Percentiles rank a stretch among this genome's conserved stretches.
Conservation (phyloP, 2,329 filamentous ascomycete species). For the Dryadomyces quercivorus region DNA sequence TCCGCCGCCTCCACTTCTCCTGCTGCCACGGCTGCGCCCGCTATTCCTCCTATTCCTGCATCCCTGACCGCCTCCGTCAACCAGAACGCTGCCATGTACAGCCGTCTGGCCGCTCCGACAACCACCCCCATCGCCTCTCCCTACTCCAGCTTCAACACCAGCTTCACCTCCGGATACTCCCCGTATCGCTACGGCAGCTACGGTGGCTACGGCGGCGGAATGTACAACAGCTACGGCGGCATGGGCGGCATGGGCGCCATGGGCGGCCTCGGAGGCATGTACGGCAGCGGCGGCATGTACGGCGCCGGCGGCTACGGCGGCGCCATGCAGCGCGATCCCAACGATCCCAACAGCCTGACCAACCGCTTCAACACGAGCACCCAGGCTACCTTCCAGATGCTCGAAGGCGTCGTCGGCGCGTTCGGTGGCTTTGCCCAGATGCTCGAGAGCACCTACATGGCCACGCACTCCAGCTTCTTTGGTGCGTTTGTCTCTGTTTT, state of each 20-base stretch:
- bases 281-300: conserved; percentile 30
- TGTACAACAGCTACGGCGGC: conserved; percentile 39
- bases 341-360: conserved; percentile 89
- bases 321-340: conserved; percentile 47
- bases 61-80: conserved; percentile 71
- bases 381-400: conserved; percentile 93
- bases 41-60: conserved; percentile 69
- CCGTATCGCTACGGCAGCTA: conserved; percentile 36
- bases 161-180: conserved; percentile 35
- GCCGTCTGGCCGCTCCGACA: conserved; percentile 29
- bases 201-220: conserved; percentile 15
- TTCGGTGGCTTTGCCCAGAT: conserved; percentile 98
- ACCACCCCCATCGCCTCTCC: conserved; percentile 17
- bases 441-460: conserved; percentile 99
- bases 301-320: conserved; percentile 35
- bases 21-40: conserved; percentile 41
- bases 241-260: conserved; percentile 49
- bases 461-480: conserved; percentile 96
- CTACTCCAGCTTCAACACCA: conserved; percentile 21
- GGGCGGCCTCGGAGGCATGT: conserved; percentile 29
- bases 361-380: conserved; percentile 92
- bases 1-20: conserved; percentile 26
- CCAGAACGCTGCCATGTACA: conserved; percentile 78
- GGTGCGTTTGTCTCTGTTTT: conserved; percentile 42
- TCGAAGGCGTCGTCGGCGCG: conserved; percentile 90